These are phyloP conservation scores for Cordyceps tenuipes DNA, from an alignment of 2,329 filamentous ascomycete species.

Conservation along the genomic window DNA sequence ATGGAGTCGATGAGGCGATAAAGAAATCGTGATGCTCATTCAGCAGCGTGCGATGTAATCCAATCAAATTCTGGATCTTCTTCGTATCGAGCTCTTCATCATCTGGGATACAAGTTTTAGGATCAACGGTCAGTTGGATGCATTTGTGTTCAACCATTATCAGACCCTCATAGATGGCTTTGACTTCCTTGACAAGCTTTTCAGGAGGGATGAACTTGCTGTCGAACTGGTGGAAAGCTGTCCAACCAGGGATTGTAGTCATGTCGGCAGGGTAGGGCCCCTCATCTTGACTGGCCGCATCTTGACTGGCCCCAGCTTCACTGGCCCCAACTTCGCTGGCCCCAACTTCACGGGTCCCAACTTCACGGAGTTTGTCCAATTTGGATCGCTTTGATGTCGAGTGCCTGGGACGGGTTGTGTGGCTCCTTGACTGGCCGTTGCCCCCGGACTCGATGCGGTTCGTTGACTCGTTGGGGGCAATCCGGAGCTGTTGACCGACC, in stretches of 20 bases:
- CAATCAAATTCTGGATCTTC: conserved; percentile 74
- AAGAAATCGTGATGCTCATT: conserved; percentile 85
- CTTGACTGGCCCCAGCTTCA: too few relatives aligned
- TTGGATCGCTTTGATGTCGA: neutral
- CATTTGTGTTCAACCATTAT: conserved; percentile 84
- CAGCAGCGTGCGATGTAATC: conserved; percentile 69
- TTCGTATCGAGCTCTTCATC: conserved; percentile 46
- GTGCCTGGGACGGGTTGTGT: neutral
- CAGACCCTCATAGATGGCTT: conserved; percentile 73
- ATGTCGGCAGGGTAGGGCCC: neutral
- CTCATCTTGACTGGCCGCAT: too few relatives aligned
- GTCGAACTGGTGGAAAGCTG: conserved; percentile 40
- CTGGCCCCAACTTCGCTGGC: too few relatives aligned
- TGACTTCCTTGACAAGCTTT: conserved; percentile 72
- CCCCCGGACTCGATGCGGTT: conserved; percentile 7
- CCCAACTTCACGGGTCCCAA: too few relatives aligned
- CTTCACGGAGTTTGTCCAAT: too few relatives aligned
- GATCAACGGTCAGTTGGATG: conserved; percentile 68
- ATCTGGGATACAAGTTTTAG: conserved; percentile 37
- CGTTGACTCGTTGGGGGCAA: conserved; percentile 17
- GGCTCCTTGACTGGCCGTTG: conserved; percentile 9
- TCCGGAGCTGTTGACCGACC: conserved; percentile 22
- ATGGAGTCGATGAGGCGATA: conserved; percentile 77
- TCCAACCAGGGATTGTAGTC: neutral
- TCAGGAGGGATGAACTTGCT: conserved; percentile 66